Conservation (phyloP, 345 rosid species). For the Pseudoturritis turrita region DNA sequence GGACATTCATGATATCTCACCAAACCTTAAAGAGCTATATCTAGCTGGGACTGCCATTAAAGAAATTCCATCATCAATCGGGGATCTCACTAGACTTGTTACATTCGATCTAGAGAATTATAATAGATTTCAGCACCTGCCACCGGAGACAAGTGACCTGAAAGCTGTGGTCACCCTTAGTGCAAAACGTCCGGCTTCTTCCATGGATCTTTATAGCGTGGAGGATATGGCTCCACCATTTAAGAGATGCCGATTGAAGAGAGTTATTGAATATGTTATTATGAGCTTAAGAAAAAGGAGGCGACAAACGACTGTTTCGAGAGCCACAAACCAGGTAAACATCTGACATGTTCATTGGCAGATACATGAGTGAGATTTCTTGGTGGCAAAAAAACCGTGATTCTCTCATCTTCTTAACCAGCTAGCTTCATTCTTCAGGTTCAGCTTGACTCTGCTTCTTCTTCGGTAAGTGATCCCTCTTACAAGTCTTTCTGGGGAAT, state of each 20-base stretch:
- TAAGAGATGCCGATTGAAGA: neutral
- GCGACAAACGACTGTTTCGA: neutral
- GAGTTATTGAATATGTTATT: neutral
- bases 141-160: neutral
- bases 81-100: conserved; percentile 10
- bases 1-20: neutral
- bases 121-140: conserved; percentile 6
- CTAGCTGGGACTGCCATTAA: conserved; percentile 1
- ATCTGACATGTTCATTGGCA: too few species aligned
- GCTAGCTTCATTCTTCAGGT: too few species aligned
- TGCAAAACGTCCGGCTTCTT: neutral
- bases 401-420: too few species aligned
- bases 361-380: too few species aligned
- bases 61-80: neutral
- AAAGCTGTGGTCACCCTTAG: neutral
- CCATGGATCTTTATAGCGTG: neutral
- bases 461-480: too few species aligned
- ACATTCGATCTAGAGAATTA: conserved; percentile 15
- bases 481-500: too few species aligned
- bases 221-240: neutral
- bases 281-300: conserved; percentile 6
- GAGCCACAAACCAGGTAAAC: neutral
- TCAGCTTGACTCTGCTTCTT: too few species aligned
- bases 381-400: too few species aligned
- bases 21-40: conserved; percentile 14